These are phyloP conservation scores for Ambrosiella cleistominuta DNA, from an alignment of 2,329 filamentous ascomycete genomes.

Conservation along the genomic window DNA sequence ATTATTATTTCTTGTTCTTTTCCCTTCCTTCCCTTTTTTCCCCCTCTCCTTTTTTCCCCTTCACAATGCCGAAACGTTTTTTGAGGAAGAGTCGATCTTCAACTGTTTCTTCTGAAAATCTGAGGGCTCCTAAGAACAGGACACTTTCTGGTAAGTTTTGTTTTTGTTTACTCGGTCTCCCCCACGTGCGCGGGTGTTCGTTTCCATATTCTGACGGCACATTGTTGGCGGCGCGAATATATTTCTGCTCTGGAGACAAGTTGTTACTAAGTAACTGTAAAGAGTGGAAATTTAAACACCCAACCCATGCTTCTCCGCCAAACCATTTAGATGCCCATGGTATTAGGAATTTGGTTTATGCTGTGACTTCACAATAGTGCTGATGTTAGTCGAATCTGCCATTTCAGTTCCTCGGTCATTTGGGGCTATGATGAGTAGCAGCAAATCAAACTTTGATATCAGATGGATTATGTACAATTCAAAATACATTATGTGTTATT, in stretches of 20 bases:
- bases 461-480: too few relatives aligned
- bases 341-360: not conserved
- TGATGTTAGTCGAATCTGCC: not conserved
- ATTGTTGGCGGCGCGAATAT: not conserved
- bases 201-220: not conserved
- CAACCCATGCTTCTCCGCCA: too few relatives aligned
- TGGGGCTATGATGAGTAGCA: not conserved
- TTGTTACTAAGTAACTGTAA: not conserved
- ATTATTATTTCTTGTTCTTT: not conserved
- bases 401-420: not conserved
- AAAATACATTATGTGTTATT: too few relatives aligned
- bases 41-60: constrained; percentile 5
- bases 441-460: not conserved
- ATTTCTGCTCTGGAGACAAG: not conserved
- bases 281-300: not conserved
- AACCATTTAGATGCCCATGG: not conserved
- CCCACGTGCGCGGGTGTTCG: not conserved
- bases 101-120: constrained; percentile 6
- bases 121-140: constrained; percentile 7
- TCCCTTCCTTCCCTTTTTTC: constrained; percentile 4
- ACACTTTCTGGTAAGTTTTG: constrained; percentile 9
- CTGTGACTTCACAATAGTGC: not conserved
- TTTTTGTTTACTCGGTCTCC: not conserved
- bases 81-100: constrained; percentile 11
- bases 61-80: constrained; percentile 12